Percentiles rank a stretch among this genome's conserved stretches.
Evolutionary conservation across 1,284 basidiomycete species (phyloP).

Genomic region (Puccinia novopanici): DNA sequence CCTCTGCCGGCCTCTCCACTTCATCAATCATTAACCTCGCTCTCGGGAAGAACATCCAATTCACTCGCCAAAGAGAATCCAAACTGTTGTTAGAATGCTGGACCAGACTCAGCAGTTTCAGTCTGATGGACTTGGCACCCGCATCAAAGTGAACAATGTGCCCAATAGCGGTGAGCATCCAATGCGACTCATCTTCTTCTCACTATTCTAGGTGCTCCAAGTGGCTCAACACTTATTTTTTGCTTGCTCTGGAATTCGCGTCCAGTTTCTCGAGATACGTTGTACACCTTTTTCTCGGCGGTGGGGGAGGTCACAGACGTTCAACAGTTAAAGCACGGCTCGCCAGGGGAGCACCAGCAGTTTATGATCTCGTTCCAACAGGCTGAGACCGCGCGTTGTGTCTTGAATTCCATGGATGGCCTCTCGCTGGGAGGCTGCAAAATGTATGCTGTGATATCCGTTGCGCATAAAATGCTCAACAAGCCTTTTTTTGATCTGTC

Average conservation of each 20-base stretch:
- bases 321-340: neutral
- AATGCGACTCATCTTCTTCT: neutral
- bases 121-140: constrained; percentile 18
- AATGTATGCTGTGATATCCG: neutral
- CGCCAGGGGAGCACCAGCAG: constrained; percentile 14
- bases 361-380: constrained; percentile 21
- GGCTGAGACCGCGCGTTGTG: constrained; percentile 11
- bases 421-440: constrained; percentile 29
- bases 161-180: constrained; percentile 9
- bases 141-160: constrained; percentile 28
- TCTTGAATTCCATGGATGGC: constrained; percentile 13
- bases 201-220: neutral
- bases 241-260: neutral
- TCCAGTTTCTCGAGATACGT: constrained; percentile 3
- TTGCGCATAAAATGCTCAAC: neutral
- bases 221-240: too few species aligned
- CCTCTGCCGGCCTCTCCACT: neutral
- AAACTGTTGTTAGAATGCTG: constrained; percentile 34
- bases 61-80: neutral
- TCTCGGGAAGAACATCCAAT: neutral
- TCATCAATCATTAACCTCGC: neutral
- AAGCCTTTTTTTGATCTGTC: too few species aligned
- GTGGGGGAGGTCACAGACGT: constrained; percentile 11
- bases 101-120: constrained; percentile 36
- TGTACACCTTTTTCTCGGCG: constrained; percentile 30